These are phyloP conservation scores for Phialophora macrospora DNA, from an alignment of 2,329 filamentous ascomycete genomes.

Conservation along the genomic window DNA sequence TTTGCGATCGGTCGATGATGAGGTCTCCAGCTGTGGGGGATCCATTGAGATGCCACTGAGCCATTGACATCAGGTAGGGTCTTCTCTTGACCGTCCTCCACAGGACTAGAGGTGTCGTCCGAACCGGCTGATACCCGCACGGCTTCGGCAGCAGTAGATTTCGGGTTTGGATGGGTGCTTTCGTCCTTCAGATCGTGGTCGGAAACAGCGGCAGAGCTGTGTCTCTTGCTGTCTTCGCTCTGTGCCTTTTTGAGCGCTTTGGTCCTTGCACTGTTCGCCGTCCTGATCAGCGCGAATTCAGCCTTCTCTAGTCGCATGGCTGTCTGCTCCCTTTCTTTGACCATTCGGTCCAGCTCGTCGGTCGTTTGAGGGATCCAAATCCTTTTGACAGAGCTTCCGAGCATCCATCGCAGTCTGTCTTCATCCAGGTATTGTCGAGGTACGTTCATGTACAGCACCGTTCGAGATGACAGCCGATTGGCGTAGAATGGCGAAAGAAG, in stretches of 20 bases:
- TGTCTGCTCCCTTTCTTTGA: constrained; percentile 76
- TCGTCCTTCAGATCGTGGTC: constrained; percentile 60
- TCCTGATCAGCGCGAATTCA: constrained; percentile 80
- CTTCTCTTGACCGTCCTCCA: constrained; percentile 3
- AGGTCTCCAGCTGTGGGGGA: constrained; percentile 42
- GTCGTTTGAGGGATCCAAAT: constrained; percentile 83
- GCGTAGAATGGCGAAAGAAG: constrained; percentile 82
- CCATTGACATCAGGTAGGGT: constrained; percentile 42
- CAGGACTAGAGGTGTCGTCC: not conserved
- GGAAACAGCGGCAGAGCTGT: constrained; percentile 67
- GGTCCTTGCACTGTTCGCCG: constrained; percentile 71
- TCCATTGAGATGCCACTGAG: constrained; percentile 46
- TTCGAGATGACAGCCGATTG: constrained; percentile 83
- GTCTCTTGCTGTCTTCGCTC: constrained; percentile 55
- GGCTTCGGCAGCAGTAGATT: constrained; percentile 65
- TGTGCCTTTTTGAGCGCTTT: constrained; percentile 56
- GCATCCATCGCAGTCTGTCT: constrained; percentile 73
- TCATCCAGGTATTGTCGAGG: constrained; percentile 78
- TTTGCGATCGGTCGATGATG: constrained; percentile 46
- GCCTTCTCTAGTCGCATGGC: constrained; percentile 80
- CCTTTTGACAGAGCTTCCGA: constrained; percentile 76
- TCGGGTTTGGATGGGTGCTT: constrained; percentile 57
- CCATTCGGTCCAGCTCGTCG: constrained; percentile 74
- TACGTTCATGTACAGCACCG: constrained; percentile 84
- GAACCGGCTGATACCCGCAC: constrained; percentile 9